phyloP scores from a whole-genome alignment of 352 stramenopile genomes.

The Aphanomyces euteiches region DNA sequence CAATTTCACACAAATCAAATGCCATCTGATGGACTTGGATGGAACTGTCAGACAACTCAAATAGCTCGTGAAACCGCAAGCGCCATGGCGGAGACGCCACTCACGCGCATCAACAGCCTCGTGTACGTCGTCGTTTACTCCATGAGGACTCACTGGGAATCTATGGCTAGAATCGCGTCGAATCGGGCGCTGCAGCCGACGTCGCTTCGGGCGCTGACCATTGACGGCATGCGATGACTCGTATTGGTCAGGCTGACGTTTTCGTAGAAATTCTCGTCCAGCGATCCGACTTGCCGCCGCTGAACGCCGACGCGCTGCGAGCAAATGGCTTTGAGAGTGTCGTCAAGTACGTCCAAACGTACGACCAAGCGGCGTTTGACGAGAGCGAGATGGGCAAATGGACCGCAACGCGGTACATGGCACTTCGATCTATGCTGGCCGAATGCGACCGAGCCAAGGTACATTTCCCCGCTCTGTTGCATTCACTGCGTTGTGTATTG shows the following conservation, averaged over 20 bases:
- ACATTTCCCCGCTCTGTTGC: not conserved
- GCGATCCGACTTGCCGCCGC: slow-evolving; percentile 34
- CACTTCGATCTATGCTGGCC: slow-evolving; percentile 48
- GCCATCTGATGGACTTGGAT: no score
- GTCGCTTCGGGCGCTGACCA: slow-evolving; percentile 47
- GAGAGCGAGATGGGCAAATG: slow-evolving; percentile 58
- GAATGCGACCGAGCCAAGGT: slow-evolving; percentile 59
- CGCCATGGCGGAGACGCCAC: slow-evolving; percentile 42
- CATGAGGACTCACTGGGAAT: not conserved
- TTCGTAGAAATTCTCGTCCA: slow-evolving; percentile 55
- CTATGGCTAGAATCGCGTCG: slow-evolving; percentile 38
- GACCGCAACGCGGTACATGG: slow-evolving; percentile 48
- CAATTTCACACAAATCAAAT: no score
- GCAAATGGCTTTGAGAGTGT: slow-evolving; percentile 28
- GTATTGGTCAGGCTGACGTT: not conserved
- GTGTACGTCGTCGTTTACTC: slow-evolving; percentile 38
- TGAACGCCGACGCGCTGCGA: slow-evolving; percentile 34
- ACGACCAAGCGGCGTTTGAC: slow-evolving; percentile 35
- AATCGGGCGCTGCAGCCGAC: slow-evolving; percentile 44
- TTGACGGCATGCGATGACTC: slow-evolving; percentile 38
- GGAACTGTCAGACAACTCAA: no score
- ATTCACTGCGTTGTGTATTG: not conserved
- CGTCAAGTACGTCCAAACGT: slow-evolving; percentile 30
- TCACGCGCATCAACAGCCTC: slow-evolving; percentile 50
- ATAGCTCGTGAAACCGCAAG: not conserved